Conservation (phyloP, 306 rosid species). For the Fragaria ananassa region DNA sequence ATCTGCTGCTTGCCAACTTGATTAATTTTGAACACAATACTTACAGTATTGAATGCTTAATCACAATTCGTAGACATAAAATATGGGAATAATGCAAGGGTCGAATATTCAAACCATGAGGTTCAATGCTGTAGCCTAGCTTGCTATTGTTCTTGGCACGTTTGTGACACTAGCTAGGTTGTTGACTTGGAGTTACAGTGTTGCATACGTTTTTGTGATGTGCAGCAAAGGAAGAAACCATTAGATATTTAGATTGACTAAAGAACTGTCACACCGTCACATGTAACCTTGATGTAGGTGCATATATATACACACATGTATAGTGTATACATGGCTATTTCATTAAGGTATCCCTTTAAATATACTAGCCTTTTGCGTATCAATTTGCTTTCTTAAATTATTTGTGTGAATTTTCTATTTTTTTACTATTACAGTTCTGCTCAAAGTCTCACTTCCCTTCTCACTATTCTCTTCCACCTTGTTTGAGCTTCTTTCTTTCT, state of each 20-base stretch:
- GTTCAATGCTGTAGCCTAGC: background rate
- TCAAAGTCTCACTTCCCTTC: too few relatives aligned
- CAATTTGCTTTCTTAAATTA: too few relatives aligned
- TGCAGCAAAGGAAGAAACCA: constrained; percentile 3
- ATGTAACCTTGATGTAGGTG: constrained; percentile 8
- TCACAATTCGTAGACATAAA: background rate
- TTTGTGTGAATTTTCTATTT: too few relatives aligned
- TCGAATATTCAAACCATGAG: background rate
- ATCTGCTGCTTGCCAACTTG: background rate
- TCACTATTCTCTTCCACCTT: too few relatives aligned
- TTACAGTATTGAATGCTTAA: background rate
- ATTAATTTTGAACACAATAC: background rate
- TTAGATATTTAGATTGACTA: background rate
- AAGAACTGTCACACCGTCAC: background rate
- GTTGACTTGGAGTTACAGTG: background rate
- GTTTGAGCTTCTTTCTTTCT: too few relatives aligned
- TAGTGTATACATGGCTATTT: too few relatives aligned
- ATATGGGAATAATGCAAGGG: background rate
- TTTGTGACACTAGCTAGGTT: background rate
- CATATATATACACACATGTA: background rate
- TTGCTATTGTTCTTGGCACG: background rate
- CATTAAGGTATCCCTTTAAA: too few relatives aligned
- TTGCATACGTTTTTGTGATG: constrained; percentile 2
- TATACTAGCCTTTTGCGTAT: too few relatives aligned
- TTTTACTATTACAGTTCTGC: too few relatives aligned